Evolutionary conservation across 805 yeast species (phyloP).

Genomic region (Kazachstania africana): DNA sequence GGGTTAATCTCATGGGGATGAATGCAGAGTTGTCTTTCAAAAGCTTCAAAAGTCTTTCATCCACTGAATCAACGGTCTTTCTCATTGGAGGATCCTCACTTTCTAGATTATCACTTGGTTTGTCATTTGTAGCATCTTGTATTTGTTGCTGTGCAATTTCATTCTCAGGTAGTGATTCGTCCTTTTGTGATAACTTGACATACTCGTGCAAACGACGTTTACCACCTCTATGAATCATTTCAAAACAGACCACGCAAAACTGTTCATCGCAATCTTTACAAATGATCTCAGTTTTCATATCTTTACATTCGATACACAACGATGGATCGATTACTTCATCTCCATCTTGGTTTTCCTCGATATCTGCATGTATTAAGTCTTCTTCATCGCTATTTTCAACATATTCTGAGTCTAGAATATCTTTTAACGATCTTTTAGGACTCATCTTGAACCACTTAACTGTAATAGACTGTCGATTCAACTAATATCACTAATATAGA

Average conservation of each 20-base stretch:
- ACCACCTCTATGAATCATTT: slow-evolving; percentile 60
- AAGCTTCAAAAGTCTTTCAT: slow-evolving; percentile 25
- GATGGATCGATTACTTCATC: slow-evolving; percentile 26
- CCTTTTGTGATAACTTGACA: slow-evolving; percentile 13
- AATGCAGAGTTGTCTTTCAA: slow-evolving; percentile 37
- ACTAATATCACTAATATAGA: too few relatives aligned
- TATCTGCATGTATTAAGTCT: slow-evolving; percentile 8
- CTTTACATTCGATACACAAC: slow-evolving; percentile 60
- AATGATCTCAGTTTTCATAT: slow-evolving; percentile 54
- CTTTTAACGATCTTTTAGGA: slow-evolving; percentile 25
- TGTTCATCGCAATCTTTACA: slow-evolving; percentile 55
- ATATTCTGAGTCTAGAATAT: slow-evolving; percentile 30
- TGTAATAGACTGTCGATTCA: too few relatives aligned
- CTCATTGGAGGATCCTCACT: slow-evolving; percentile 10
- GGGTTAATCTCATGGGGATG: slow-evolving; percentile 58
- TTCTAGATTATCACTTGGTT: slow-evolving; percentile 9
- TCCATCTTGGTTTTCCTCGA: slow-evolving; percentile 4
- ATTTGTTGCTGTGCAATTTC: slow-evolving; percentile 11
- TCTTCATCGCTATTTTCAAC: slow-evolving; percentile 25
- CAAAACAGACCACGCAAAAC: slow-evolving; percentile 61
- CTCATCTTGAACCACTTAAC: slow-evolving; percentile 6
- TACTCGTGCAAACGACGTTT: slow-evolving; percentile 37
- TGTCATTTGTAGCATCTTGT: slow-evolving; percentile 9
- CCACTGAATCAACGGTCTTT: slow-evolving; percentile 10
- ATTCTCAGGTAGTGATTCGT: slow-evolving; percentile 15